phyloP scores from a whole-genome alignment of 78 protist genomes.

The Protostelium mycophagum region DNA sequence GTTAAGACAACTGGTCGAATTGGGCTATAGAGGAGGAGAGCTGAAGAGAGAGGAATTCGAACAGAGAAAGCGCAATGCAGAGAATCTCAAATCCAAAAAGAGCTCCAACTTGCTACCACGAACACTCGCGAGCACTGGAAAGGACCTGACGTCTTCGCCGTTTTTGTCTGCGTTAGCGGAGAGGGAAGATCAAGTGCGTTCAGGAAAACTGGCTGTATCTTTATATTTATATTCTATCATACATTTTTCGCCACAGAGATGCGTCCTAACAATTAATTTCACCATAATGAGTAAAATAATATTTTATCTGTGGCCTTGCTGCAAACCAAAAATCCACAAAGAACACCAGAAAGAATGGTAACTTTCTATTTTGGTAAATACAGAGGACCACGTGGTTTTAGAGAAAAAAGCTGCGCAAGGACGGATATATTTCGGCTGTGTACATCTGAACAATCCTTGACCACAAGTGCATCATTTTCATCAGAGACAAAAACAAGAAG shows the following conservation, averaged over 20 bases:
- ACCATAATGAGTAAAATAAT: too few species aligned
- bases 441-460: neutral
- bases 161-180: constrained; percentile 71
- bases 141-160: constrained; percentile 43
- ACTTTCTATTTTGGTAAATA: too few species aligned
- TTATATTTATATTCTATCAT: neutral
- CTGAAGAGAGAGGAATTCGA: constrained; percentile 84
- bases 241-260: neutral
- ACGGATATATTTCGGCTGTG: neutral
- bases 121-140: constrained; percentile 9
- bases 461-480: constrained; percentile 62
- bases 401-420: neutral
- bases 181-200: constrained; percentile 71
- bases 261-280: too few species aligned
- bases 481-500: constrained; percentile 68
- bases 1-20: constrained; percentile 82
- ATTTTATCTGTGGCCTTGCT: too few species aligned
- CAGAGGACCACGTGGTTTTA: neutral
- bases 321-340: too few species aligned
- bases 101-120: neutral
- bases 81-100: neutral
- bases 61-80: constrained; percentile 37
- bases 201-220: constrained; percentile 65
- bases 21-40: constrained; percentile 89
- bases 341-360: too few species aligned